Base-by-base conservation (phyloP, 208 protist genomes). In the Trypanosoma cruzi region DNA sequence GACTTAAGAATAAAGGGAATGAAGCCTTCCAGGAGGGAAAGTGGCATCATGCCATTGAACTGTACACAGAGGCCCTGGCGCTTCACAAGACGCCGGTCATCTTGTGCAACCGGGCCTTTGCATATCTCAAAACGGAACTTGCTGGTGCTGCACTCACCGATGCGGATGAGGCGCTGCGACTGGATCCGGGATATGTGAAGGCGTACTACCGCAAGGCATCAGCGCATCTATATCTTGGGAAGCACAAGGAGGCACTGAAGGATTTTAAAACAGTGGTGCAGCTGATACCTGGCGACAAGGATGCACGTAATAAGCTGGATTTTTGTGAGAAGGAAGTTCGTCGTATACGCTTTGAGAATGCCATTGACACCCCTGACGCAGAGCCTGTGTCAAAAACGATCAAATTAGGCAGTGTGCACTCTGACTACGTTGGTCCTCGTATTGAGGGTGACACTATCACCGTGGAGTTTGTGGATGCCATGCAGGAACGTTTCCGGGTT, bases 151-250 rank as follows among this genome's bases (percentile, higher is more conserved):
- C 98, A 13, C 77, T 99, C 16, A 55, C 75, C 0, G 98, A 99
- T 64, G 97, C 97, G 26, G 86, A 94, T 16, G 86, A 84, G 54
- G 91, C 97, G 13, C 85, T 99, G 31, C 78, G 87, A 24, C 50
- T 99, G 18, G 98, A 99, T 49, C 89, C 91, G 1, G 84, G 74
- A 44, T 99, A 98, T 60, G 83, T 98, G 4, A 99, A 99, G 88
- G 98, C 95, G 14, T 99, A 99, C 77, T 99, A 99, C 84, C 90
- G 98, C 68, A 91, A 97, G 48, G 98, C 95, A 24, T 96, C 92
- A 1, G 97, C 97, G 0, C 82, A 98, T 72, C 82, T 99, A 26
- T 81, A 88, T 16, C 81, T 99, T 5, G 88, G 90, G 7, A 97
- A 99, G 69, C 98, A 91, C 79, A 97, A 99, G 73, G 96, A 99